These are phyloP conservation scores for Kazachstania psychrophila DNA, from an alignment of 805 yeast genomes.

Conservation along the genomic window DNA sequence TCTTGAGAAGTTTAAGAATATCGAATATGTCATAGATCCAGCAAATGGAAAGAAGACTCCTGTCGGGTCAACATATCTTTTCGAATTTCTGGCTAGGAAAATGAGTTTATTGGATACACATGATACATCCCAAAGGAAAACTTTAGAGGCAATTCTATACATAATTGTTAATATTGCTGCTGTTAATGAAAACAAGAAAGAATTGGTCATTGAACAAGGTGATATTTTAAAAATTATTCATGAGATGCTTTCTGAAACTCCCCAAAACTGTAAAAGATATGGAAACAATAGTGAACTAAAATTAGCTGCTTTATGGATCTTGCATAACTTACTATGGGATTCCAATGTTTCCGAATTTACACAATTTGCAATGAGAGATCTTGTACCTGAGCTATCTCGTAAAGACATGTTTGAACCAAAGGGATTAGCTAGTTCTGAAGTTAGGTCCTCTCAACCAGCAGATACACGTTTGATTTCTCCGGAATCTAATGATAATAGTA, in stretches of 20 bases:
- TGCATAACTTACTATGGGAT: constrained; percentile 28
- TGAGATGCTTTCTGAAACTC: constrained; percentile 19
- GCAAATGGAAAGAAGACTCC: constrained; percentile 6
- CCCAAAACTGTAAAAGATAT: constrained; percentile 8
- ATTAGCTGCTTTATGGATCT: constrained; percentile 26
- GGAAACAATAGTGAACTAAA: constrained; percentile 23
- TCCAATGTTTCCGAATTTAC: constrained; percentile 16
- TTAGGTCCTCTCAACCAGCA: too few species aligned
- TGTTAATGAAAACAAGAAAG: constrained; percentile 28
- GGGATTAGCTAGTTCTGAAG: too few species aligned
- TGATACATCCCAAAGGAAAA: constrained; percentile 19
- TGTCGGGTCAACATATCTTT: constrained; percentile 21
- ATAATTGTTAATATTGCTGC: constrained; percentile 29
- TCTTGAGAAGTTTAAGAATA: constrained; percentile 21
- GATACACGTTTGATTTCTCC: too few species aligned
- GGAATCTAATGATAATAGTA: too few species aligned
- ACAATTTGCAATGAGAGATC: background rate
- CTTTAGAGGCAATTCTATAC: constrained; percentile 26
- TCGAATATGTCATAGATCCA: constrained; percentile 11
- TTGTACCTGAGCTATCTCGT: too few species aligned
- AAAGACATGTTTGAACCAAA: too few species aligned
- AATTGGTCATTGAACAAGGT: constrained; percentile 25
- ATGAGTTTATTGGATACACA: constrained; percentile 18
- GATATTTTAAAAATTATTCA: constrained; percentile 22
- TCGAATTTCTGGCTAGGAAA: constrained; percentile 26